Percentiles rank a stretch among this genome's conserved stretches.
Conservation (phyloP, 768 basidiomycete species). For the Rhizopogon rudus region DNA sequence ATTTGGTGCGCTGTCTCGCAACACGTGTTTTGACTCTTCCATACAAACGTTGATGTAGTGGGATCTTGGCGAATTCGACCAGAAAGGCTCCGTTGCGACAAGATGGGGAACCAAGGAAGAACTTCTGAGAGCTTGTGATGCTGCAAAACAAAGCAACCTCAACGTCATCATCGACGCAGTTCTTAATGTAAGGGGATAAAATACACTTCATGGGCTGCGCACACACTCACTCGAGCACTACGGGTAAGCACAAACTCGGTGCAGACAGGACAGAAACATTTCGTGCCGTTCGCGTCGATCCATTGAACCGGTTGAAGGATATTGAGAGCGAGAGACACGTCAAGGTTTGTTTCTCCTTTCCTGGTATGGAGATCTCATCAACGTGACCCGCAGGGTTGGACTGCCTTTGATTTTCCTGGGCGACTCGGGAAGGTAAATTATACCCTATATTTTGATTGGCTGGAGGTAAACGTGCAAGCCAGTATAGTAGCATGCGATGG, state of each 20-base stretch:
- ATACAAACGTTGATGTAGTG: slow-evolving; percentile 42
- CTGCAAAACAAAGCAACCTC: slow-evolving; percentile 65
- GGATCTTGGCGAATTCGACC: slow-evolving; percentile 84
- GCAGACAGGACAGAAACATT: slow-evolving; percentile 74
- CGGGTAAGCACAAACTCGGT: slow-evolving; percentile 71
- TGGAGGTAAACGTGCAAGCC: neutral
- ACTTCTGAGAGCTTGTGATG: slow-evolving; percentile 60
- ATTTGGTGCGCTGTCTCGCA: slow-evolving; percentile 48
- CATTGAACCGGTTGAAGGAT: slow-evolving; percentile 58
- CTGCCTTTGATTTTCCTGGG: slow-evolving; percentile 80
- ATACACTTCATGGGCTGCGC: neutral
- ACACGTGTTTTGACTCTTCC: neutral
- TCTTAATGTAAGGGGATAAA: slow-evolving; percentile 57
- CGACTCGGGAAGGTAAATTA: slow-evolving; percentile 59
- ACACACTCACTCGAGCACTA: slow-evolving; percentile 5
- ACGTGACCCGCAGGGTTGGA: slow-evolving; percentile 59
- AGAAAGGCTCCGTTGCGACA: slow-evolving; percentile 65
- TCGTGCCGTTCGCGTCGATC: slow-evolving; percentile 64
- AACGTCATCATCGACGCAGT: slow-evolving; percentile 85
- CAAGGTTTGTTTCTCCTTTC: slow-evolving; percentile 39
- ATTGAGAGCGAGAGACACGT: slow-evolving; percentile 60
- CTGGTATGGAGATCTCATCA: neutral
- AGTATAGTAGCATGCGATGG: slow-evolving; percentile 77
- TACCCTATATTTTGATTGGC: slow-evolving; percentile 7
- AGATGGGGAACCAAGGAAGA: slow-evolving; percentile 89